Base-by-base conservation (phyloP, 441 rosid genomes). In the Gossypium schwendimanii region DNA sequence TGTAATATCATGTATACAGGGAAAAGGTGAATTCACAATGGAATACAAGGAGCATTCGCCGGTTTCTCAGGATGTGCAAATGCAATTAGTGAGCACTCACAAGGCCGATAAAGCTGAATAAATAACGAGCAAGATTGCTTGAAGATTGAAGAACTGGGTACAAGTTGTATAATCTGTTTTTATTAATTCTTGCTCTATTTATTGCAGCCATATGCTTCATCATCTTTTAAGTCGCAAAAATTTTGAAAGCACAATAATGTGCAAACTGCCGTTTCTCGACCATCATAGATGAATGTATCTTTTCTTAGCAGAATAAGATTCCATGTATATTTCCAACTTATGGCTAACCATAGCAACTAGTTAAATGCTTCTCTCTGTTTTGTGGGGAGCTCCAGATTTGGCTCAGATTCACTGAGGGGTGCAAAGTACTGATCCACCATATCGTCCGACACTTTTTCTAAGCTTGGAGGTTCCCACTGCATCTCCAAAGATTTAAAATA, bases 11-110 rank as follows among this genome's bases (percentile, higher is more conserved):
- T 11, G 14, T 59, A 36, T 36, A 36, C 88, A 94, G 90, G 99
- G 99, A 4, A 95, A 95, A 84, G 98, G 98, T 18, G 99, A 95
- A 79, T 93, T 95, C 75, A 88, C 98, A 2, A 94, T 95, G 99
- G 99, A 95, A 78, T 95, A 95, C 89, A 93, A 93, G 81, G 99
- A 95, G 75, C 99, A 95, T 63, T 69, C 61, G 6, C 78, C 99
- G 0, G 99, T 93, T 59, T 88, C 97, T 31, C 91, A 91, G 59
- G 97, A 95, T 28, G 98, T 93, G 74, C 99, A 95, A 69, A 71
- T 76, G 80, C 96, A 90, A 72, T 83, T 95, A 69, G 97, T 93
- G 49, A 91, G 90, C 83, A 52, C 89, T 5, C 85, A 89, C 85
- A 93, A 84, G 74, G 91, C 88, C 23, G 79, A 62, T 80, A 93